Base-by-base conservation (phyloP, 495 filamentous ascomycete genomes). In the Aspergillus coremiiformis region DNA sequence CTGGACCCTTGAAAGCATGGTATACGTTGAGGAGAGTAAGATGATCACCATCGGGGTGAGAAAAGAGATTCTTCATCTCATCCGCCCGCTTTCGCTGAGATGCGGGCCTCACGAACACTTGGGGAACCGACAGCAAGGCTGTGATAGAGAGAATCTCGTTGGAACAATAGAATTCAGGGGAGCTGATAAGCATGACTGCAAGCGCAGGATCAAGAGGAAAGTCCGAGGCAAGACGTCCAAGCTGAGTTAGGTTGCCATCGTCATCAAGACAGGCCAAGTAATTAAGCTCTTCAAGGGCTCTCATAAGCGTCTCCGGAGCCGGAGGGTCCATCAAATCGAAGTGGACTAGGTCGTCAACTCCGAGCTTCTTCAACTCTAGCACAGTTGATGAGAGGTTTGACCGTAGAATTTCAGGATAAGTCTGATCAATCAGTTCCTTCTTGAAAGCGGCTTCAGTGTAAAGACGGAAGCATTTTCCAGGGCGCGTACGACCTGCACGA, bases 261-360 rank as follows among this genome's bases (percentile, higher is more conserved):
- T 97, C 94, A 59, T 99, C 91, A 3, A 99, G 78, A 70, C 94
- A 99, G 17, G 91, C 88, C 0, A 99, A 77, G 66, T 95, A 99
- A 66, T 99, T 97, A 15, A 99, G 83, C 69, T 99, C 94, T 67
- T 99, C 94, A 12, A 99, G 73, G 15, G 94, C 94, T 60, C 94
- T 86, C 93, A 99, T 99, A 64, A 99, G 80, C 21, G 94, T 99
- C 74, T 99, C 94, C 0, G 94, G 94, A 1, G 94, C 93, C 4
- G 94, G 94, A 3, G 94, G 94, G 57, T 99, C 94, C 93, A 98
- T 98, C 46, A 96, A 75, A 64, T 97, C 94, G 64, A 98, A 98
- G 66, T 99, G 94, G 3, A 99, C 94, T 45, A 99, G 75, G 64
- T 99, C 94, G 55, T 94, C 84, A 35, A 99, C 81, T 27, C 94